Evolutionary conservation across 495 filamentous ascomycete species (phyloP).

Genomic region (Tuber brumale): DNA sequence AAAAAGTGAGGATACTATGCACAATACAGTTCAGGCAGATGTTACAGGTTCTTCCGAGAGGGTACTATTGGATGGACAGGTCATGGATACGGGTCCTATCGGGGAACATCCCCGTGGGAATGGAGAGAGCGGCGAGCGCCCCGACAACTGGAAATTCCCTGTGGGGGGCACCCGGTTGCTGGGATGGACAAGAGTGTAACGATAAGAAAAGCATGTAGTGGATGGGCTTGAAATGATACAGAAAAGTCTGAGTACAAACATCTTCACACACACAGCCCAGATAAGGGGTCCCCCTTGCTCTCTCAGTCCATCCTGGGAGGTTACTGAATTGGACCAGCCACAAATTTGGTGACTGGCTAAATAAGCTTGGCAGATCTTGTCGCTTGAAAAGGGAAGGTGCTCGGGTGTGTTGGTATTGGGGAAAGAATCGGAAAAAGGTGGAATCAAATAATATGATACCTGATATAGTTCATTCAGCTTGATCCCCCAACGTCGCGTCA

Average conservation of each 20-base stretch:
- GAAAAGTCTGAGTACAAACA: not conserved
- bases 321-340: not conserved
- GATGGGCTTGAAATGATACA: not conserved
- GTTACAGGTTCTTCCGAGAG: not conserved
- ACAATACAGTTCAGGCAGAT: not conserved
- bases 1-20: not conserved
- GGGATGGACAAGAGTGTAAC: not conserved
- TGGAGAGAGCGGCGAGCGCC: not conserved
- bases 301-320: not conserved
- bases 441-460: not conserved
- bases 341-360: not conserved
- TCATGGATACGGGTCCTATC: not conserved
- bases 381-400: not conserved
- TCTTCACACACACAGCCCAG: not conserved
- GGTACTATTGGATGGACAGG: not conserved
- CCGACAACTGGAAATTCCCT: not conserved
- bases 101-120: constrained; percentile 2
- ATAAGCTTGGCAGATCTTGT: not conserved
- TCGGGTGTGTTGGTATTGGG: not conserved
- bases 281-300: not conserved
- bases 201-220: not conserved
- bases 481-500: not conserved
- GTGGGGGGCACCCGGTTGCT: not conserved
- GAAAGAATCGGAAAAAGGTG: not conserved
- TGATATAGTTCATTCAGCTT: not conserved